These are phyloP conservation scores for Pseudonectria foliicola DNA, from an alignment of 2,329 filamentous ascomycete genomes.

Conservation along the genomic window DNA sequence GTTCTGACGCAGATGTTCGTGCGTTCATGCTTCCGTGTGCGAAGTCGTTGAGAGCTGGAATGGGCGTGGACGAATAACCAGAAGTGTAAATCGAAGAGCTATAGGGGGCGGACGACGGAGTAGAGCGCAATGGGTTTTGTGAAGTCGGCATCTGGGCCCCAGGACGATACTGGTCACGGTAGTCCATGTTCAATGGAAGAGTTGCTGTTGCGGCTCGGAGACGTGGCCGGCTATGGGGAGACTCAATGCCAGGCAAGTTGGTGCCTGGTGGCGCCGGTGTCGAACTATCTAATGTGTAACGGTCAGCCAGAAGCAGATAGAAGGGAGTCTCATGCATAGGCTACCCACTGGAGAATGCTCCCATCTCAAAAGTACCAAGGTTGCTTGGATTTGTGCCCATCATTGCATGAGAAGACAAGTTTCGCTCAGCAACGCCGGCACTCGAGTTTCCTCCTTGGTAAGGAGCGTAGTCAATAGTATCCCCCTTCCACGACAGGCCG, in stretches of 20 bases:
- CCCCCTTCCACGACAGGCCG: constrained; percentile 58
- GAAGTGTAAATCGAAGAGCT: constrained; percentile 39
- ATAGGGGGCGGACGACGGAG: constrained; percentile 34
- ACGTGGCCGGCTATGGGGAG: constrained; percentile 37
- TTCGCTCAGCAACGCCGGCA: constrained; percentile 39
- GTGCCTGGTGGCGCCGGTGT: constrained; percentile 44
- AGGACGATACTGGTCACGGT: constrained; percentile 38
- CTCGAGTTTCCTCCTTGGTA: constrained; percentile 42
- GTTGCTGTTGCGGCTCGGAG: constrained; percentile 43
- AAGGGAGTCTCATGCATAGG: neutral
- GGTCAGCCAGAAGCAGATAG: constrained; percentile 6
- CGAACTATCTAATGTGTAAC: constrained; percentile 32
- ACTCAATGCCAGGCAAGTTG: constrained; percentile 40
- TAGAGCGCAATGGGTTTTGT: constrained; percentile 5
- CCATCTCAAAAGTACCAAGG: constrained; percentile 43
- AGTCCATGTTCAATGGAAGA: constrained; percentile 38
- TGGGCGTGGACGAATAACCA: constrained; percentile 46
- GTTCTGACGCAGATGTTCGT: constrained; percentile 46
- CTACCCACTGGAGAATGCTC: constrained; percentile 44
- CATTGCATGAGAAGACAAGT: constrained; percentile 39
- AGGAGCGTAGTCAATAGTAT: constrained; percentile 49
- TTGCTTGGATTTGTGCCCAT: constrained; percentile 31
- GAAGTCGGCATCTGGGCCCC: constrained; percentile 8
- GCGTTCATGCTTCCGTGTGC: constrained; percentile 25
- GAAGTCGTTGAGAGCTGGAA: constrained; percentile 29